A percentile compares a stretch with the other conserved stretches of the same genome.
These are phyloP conservation scores for Pulveroboletus ravenelii DNA, from an alignment of 768 basidiomycete genomes.

Conservation along the genomic window DNA sequence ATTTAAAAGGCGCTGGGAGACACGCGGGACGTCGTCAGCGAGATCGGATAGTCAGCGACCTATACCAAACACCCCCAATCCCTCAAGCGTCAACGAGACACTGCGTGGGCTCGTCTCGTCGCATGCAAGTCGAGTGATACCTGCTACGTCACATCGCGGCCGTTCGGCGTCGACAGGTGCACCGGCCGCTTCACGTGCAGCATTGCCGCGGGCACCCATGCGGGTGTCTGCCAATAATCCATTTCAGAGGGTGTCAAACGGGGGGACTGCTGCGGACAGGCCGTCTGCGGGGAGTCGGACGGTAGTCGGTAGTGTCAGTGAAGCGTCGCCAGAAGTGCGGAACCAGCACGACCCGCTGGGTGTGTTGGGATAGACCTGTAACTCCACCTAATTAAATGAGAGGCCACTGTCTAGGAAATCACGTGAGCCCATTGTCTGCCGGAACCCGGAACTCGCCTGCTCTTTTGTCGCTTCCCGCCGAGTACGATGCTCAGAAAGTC, in stretches of 20 bases:
- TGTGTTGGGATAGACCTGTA: slow-evolving; percentile 20
- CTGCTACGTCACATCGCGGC: slow-evolving; percentile 6
- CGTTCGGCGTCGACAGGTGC: slow-evolving; percentile 17
- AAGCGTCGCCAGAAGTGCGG: slow-evolving; percentile 7
- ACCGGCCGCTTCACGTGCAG: slow-evolving; percentile 8
- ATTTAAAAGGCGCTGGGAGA: slow-evolving; percentile 34
- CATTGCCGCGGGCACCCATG: slow-evolving; percentile 18
- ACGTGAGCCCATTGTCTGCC: slow-evolving; percentile 12
- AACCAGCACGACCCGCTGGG: slow-evolving; percentile 28
- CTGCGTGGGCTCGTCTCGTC: slow-evolving; percentile 20
- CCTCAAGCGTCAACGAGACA: slow-evolving; percentile 19
- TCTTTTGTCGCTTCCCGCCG: slow-evolving; percentile 7
- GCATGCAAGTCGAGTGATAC: slow-evolving; percentile 4
- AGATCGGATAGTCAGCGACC: slow-evolving; percentile 14
- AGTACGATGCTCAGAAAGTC: slow-evolving; percentile 61
- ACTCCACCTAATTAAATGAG: background rate
- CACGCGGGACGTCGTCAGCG: slow-evolving; percentile 25
- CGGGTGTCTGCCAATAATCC: slow-evolving; percentile 28
- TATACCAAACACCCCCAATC: slow-evolving; percentile 6
- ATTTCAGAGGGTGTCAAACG: slow-evolving; percentile 23
- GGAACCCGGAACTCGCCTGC: slow-evolving; percentile 1
- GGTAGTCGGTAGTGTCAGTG: background rate
- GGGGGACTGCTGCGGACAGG: slow-evolving; percentile 2
- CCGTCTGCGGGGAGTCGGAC: slow-evolving; percentile 1
- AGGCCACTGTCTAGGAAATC: slow-evolving; percentile 17